Evolutionary conservation across 2,329 filamentous ascomycete genomes (phyloP).

Genomic region (Penicillium sp.): DNA sequence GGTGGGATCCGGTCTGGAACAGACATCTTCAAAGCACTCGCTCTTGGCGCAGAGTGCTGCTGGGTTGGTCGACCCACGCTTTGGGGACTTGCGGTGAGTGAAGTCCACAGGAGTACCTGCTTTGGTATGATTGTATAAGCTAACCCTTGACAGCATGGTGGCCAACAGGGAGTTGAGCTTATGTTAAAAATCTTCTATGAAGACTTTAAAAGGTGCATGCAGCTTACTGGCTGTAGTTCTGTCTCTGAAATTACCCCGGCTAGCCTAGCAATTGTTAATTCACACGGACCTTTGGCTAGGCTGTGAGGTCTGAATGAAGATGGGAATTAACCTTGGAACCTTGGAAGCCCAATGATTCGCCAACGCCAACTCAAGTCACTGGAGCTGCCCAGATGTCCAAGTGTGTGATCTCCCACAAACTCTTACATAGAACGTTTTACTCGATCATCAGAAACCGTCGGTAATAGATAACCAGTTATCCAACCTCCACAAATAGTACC

Average conservation of each 20-base stretch:
- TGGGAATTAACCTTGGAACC: too few relatives aligned
- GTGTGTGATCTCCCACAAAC: too few relatives aligned
- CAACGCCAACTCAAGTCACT: too few relatives aligned
- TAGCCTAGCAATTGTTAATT: slow-evolving; percentile 20
- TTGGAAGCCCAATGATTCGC: too few relatives aligned
- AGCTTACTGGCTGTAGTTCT: slow-evolving; percentile 29
- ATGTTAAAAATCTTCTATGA: slow-evolving; percentile 33
- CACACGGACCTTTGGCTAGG: slow-evolving; percentile 13
- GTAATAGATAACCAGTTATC: too few relatives aligned
- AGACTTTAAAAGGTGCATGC: slow-evolving; percentile 35
- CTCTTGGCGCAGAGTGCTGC: slow-evolving; percentile 35
- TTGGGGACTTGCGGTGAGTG: slow-evolving; percentile 38
- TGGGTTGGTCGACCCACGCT: slow-evolving; percentile 36
- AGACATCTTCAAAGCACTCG: slow-evolving; percentile 41
- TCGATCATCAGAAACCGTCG: neutral
- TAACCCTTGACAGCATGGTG: slow-evolving; percentile 28
- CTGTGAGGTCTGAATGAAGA: neutral
- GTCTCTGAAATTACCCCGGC: slow-evolving; percentile 27
- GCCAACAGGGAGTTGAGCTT: slow-evolving; percentile 33
- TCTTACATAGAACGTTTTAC: neutral
- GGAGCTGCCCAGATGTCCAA: too few relatives aligned
- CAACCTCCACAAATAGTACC: too few relatives aligned
- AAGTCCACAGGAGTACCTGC: neutral
- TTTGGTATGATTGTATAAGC: neutral
- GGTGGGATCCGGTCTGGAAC: slow-evolving; percentile 36